phyloP scores from a whole-genome alignment of 2,329 filamentous ascomycete genomes.

The Fusarium algeriense region DNA sequence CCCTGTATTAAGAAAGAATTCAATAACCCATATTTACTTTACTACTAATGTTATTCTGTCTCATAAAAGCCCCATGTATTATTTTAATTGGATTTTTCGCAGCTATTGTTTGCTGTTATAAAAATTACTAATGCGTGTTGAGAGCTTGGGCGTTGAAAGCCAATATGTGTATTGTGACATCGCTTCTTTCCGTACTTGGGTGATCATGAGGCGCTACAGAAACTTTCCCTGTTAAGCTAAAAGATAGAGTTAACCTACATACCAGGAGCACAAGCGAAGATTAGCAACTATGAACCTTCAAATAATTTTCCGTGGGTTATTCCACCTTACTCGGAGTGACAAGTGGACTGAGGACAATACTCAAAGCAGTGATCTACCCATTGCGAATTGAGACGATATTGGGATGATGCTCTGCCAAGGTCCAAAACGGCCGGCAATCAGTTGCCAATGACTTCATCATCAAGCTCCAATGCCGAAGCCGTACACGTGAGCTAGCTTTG shows the following conservation, averaged over 20 bases:
- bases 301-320: rapidly evolving
- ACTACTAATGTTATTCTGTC: rapidly evolving
- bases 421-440: not conserved
- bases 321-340: rapidly evolving
- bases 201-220: rapidly evolving
- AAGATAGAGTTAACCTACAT: not conserved
- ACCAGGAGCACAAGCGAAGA: rapidly evolving
- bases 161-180: rapidly evolving
- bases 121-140: no score
- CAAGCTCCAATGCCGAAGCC: not conserved
- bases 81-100: rapidly evolving
- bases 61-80: rapidly evolving
- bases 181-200: rapidly evolving
- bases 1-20: not conserved
- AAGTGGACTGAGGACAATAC: rapidly evolving
- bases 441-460: not conserved
- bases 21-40: rapidly evolving
- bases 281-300: not conserved
- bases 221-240: not conserved
- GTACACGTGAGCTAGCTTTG: not conserved
- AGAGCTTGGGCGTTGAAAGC: no score
- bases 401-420: not conserved
- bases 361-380: no score
- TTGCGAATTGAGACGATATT: not conserved
- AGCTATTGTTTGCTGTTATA: no score